Base-by-base conservation (phyloP, 495 filamentous ascomycete genomes). In the Annulohypoxylon moriforme region DNA sequence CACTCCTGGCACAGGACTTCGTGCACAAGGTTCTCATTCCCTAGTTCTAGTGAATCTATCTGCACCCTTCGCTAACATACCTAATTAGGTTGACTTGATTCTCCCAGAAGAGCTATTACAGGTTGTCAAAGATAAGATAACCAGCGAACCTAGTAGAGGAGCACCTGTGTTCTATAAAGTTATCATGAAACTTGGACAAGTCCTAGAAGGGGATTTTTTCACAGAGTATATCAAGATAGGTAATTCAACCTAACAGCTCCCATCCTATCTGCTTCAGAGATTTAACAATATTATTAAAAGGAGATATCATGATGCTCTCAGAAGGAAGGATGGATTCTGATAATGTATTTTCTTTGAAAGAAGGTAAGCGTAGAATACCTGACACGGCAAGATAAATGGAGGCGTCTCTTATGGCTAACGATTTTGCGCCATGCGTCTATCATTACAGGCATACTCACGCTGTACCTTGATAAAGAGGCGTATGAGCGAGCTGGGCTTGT, bases 231-330 rank as follows among this genome's bases (percentile, higher is more conserved):
- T 98, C 71, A 97, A 97, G 77, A 84, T 86, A 71, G 94, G 94
- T 96, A 87, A 14, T 64, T 66, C 2, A 3, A 27, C 4, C 13
- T 14, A 13, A 14, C 13, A 3, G 20, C 11, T 50, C 6, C 4
- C 11, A 27, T 29, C 4, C n/a, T 14, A 4, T 29, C 10, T 29
- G 8, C 11, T 52, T 13, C 4, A 14, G 24, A n/a, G 4, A 16
- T 10, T 52, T 13, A 52, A 4, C 14, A 1, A n/a, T 52, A n/a
- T 14, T 14, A 0, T 29, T 29, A 7, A 34, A 62, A 97, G 95
- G 96, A 18, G 91, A 94, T 76, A 85, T 97, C 69, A 78, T 96
- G 75, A 96, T 99, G 93, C 88, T 97, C 14, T 98, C 96, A 0
- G 91, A 97, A 76, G 96, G 96, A 27, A 85, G 87, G 22, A 82